Evolutionary conservation across 2,329 filamentous ascomycete genomes (phyloP), one percentile per base, ranked within the genome.

Genomic region (Cytospora piceicola): DNA sequence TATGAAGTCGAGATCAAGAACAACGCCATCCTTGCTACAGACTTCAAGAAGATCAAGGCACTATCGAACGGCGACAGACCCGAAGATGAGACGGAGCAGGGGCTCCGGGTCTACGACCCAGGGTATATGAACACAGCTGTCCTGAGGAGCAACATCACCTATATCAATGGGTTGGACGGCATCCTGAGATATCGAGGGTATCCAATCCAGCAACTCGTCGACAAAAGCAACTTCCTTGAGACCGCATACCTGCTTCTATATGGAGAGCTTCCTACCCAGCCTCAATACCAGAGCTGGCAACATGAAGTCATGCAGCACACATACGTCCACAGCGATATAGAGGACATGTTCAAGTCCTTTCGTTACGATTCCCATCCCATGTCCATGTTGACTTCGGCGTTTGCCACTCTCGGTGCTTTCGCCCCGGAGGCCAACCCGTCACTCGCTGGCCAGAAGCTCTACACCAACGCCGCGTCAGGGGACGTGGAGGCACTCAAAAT

Each of bases 41-140:
- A 83, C 67, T 79, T 83, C 75, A 83, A 83, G 72, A 81, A 81
- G 71, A 83, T 84, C 72, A 80, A 78, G 70, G 77, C 79, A 15
- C 64, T 58, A 46, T 1, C 4, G 34, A 73, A 20, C 66, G 58
- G 69, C 72, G 14, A 69, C 75, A 59, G 77, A 78, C 69, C 77
- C 12, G 80, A 82, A 63, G 77, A 82, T 71, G 80, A 82, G 74
- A 81, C 79, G 3, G 75, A 75, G 12, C 80, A 83, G 69, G 82
- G 82, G 14, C 77, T 84, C n/a, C 73, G 81, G 27, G 76, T 84
- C 42, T 83, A 77, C 63, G 82, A 83, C 72, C 81, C 81, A n/a
- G 82, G 79, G 3, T 84, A 82, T 74, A 81, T 83, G 78, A 84
- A 83, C 75, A 83, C 82, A 2, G 81, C 81, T 22, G 82, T 82